Evolutionary conservation across 179 eudicot species (phyloP).

Genomic region (Patellifolia procumbens): DNA sequence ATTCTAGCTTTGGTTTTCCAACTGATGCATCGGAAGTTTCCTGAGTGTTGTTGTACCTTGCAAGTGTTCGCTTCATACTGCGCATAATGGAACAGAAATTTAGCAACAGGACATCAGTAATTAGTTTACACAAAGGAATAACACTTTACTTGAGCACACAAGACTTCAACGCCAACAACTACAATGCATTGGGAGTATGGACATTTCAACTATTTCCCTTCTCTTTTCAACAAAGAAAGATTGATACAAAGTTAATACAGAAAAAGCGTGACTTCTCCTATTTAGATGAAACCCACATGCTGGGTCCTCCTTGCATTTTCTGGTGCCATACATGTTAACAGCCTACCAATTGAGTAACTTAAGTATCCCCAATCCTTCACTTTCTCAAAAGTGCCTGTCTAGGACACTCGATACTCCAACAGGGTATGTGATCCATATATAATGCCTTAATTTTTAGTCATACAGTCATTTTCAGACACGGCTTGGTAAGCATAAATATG

Average conservation of each 20-base stretch:
- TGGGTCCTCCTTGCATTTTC: background rate
- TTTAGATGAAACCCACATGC: background rate
- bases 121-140: no score
- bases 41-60: conserved; percentile 43
- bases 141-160: background rate
- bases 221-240: background rate
- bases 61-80: conserved; percentile 56
- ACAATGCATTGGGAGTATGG: background rate
- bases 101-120: background rate
- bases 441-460: background rate
- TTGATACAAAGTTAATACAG: background rate
- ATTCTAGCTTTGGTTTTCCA: conserved; percentile 41
- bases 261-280: background rate
- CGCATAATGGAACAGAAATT: conserved; percentile 6
- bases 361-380: background rate
- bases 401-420: background rate
- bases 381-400: background rate
- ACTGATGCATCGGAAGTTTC: conserved; percentile 32
- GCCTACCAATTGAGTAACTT: background rate
- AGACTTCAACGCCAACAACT: background rate
- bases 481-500: background rate
- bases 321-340: background rate
- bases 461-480: background rate
- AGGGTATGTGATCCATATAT: background rate
- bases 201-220: background rate